Conservation (phyloP, 2,329 filamentous ascomycete species). For the Clarireedia paspali region DNA sequence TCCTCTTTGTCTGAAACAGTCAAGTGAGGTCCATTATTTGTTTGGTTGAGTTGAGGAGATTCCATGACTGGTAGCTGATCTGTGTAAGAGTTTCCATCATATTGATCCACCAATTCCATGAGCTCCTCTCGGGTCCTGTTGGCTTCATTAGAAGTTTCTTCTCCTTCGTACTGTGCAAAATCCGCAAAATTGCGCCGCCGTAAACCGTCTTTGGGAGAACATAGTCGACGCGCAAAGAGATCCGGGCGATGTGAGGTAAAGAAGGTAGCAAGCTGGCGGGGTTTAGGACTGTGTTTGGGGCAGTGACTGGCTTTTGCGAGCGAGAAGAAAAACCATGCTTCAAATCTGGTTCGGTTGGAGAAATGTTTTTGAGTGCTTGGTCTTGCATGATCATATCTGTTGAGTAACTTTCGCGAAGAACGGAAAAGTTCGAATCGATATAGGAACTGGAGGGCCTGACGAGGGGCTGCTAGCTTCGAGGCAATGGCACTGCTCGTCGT, state of each 20-base stretch:
- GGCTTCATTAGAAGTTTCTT: conserved; percentile 1
- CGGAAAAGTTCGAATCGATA: conserved; percentile 20
- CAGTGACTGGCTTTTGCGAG: conserved; percentile 26
- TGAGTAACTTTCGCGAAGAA: conserved; percentile 5
- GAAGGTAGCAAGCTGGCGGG: conserved; percentile 10
- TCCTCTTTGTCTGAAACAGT: conserved; percentile 42
- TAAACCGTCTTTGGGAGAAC: conserved; percentile 4
- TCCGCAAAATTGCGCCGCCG: conserved; percentile 15
- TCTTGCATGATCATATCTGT: neutral
- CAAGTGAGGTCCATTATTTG: conserved; percentile 40
- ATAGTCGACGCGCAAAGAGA: conserved; percentile 6
- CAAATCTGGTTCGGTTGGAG: conserved; percentile 16
- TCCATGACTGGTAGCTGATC: conserved; percentile 45
- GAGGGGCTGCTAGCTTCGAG: conserved; percentile 36
- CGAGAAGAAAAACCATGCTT: conserved; percentile 29
- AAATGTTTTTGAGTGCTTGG: conserved; percentile 6
- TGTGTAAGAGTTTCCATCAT: conserved; percentile 40
- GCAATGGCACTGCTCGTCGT: conserved; percentile 37
- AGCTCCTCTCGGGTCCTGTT: conserved; percentile 38
- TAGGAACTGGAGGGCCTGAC: conserved; percentile 27
- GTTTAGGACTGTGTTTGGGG: conserved; percentile 19
- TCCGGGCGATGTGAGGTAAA: conserved; percentile 17
- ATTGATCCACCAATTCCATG: conserved; percentile 44
- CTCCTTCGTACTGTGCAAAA: neutral
- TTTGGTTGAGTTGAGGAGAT: conserved; percentile 46